Conservation (phyloP, 768 basidiomycete species). For the Tylopilus subfusipes region DNA sequence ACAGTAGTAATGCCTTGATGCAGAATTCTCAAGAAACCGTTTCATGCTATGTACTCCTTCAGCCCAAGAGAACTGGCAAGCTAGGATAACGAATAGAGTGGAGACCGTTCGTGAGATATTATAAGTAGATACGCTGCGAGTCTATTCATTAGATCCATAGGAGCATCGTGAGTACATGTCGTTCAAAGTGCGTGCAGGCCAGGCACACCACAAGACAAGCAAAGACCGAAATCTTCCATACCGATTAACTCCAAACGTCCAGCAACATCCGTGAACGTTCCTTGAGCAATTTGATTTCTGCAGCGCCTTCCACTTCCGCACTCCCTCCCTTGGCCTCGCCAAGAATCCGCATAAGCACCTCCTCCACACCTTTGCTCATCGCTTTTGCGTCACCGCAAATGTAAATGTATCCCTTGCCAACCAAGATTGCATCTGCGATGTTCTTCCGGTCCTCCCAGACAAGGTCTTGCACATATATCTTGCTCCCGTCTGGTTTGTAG, state of each 20-base stretch:
- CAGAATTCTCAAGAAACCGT: neutral
- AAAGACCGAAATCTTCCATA: neutral
- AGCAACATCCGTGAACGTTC: conserved; percentile 84
- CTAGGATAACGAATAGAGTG: neutral
- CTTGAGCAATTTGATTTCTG: conserved; percentile 93
- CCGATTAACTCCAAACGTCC: conserved; percentile 83
- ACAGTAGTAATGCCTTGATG: neutral
- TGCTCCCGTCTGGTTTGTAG: conserved; percentile 87
- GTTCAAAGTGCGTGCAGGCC: conserved; percentile 1
- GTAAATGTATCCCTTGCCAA: conserved; percentile 95
- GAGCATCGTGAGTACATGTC: conserved; percentile 10
- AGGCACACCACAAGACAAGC: neutral
- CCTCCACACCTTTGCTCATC: conserved; percentile 96
- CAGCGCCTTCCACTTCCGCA: conserved; percentile 81
- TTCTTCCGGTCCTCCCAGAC: conserved; percentile 83
- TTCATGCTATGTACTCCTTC: too few species aligned
- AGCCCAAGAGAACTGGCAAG: too few species aligned
- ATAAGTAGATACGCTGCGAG: conserved; percentile 4
- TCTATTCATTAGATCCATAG: conserved; percentile 20
- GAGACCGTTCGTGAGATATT: conserved; percentile 5
- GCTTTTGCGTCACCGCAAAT: conserved; percentile 95
- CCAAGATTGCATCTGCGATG: conserved; percentile 84
- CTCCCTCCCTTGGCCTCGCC: conserved; percentile 93
- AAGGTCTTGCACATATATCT: conserved; percentile 99
- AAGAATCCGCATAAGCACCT: conserved; percentile 75